phyloP scores from a whole-genome alignment of 148 eudicot genomes.

The Beta vulgaris region DNA sequence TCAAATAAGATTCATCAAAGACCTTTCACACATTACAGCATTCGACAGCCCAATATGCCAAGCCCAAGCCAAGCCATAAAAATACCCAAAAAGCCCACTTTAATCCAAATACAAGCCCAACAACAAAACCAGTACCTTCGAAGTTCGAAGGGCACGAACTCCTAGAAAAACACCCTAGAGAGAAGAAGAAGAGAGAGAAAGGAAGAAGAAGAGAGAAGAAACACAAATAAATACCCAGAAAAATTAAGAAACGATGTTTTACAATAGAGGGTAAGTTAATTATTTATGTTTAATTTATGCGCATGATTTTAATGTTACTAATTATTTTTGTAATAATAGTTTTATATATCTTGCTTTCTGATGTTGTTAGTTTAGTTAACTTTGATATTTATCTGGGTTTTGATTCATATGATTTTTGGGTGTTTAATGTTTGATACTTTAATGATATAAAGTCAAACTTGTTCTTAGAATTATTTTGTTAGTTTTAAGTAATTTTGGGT shows the following conservation, averaged over 20 bases:
- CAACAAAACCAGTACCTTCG: too few species aligned
- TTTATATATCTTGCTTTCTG: neutral
- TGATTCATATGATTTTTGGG: too few species aligned
- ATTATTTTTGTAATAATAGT: neutral
- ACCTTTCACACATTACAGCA: neutral
- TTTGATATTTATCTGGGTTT: too few species aligned
- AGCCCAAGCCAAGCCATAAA: too few species aligned
- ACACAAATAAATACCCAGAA: constrained; percentile 10
- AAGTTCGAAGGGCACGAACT: neutral
- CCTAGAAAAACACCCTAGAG: neutral
- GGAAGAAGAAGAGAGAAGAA: neutral
- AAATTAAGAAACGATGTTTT: constrained; percentile 13
- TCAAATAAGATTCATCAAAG: neutral
- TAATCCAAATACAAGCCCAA: neutral
- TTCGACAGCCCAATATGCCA: too few species aligned
- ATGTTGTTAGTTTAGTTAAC: neutral
- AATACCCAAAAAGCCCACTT: too few species aligned
- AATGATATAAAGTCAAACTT: too few species aligned
- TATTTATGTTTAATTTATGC: neutral
- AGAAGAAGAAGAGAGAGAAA: constrained; percentile 4
- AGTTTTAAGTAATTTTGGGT: too few species aligned
- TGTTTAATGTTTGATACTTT: too few species aligned
- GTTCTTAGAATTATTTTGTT: too few species aligned
- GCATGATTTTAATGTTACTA: neutral
- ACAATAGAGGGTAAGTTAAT: constrained; percentile 29